Evolutionary conservation across 306 rosid species (phyloP), one percentile per base, ranked within the genome.

Genomic region (Senna tora): DNA sequence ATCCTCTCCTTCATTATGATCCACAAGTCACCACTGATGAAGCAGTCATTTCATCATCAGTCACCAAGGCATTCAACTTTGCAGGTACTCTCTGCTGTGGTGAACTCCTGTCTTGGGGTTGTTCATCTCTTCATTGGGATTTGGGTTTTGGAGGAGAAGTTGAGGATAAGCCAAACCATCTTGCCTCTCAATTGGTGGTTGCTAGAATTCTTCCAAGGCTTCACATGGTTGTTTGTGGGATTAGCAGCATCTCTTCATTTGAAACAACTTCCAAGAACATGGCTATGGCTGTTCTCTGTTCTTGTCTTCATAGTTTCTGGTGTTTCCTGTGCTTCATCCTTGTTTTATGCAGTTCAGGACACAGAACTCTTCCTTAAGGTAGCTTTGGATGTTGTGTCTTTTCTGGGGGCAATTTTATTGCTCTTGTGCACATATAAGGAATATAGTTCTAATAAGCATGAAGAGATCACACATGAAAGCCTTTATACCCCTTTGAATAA

Each of bases 161-260:
- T 36, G 39, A 36, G 39, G 39, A 5, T 36, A 36, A 36, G 7
- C 6, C 39, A 36, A 3, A 36, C 39, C 5, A 36, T 36, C 39
- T 36, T 36, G 7, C 91, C 97, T 62, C 73, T 89, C 57, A 17
- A 82, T 58, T 53, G 10, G 79, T 66, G 88, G 91, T 68, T 79
- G 47, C n/a, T 38, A 76, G 75, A 75, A 65, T 62, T 84, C 45
- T 80, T 88, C 54, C 90, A 85, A 0, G 97, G 97, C 15, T 62
- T 83, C 2, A 61, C 79, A 65, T 66, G 89, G 80, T 47, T 91
- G 36, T 19, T 85, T 49, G 81, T 82, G n/a, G 69, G 85, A 25
- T 75, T 84, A 21, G 72, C 74, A 0, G 4, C 80, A 59, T 87
- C 85, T 60, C 74, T 87, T 53, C 57, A 54, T 33, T 58, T 65